Evolutionary conservation across 306 rosid genomes (phyloP).

Genomic region (Dryas alaskensis): DNA sequence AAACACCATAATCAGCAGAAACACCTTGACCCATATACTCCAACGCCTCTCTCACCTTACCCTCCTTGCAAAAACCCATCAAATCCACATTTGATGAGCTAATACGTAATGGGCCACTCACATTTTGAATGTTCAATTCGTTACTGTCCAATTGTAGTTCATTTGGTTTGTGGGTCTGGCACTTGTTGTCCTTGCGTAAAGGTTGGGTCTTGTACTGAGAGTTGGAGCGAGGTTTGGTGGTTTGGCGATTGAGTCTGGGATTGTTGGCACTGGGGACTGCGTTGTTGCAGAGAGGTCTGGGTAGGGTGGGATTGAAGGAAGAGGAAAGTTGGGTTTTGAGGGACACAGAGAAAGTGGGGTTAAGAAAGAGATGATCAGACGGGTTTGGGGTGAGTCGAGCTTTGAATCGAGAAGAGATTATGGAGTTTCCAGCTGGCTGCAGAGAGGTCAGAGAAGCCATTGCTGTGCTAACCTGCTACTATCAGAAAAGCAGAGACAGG

Average conservation of each 20-base stretch:
- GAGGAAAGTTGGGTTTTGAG: slow-evolving; percentile 25
- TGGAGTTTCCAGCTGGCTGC: slow-evolving; percentile 34
- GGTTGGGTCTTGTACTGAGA: slow-evolving; percentile 33
- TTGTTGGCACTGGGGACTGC: slow-evolving; percentile 33
- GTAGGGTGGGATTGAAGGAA: slow-evolving; percentile 19
- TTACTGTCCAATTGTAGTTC: slow-evolving; percentile 31
- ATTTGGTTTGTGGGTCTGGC: slow-evolving; percentile 21
- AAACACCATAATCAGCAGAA: slow-evolving; percentile 58
- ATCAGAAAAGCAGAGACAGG: neutral
- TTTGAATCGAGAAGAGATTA: slow-evolving; percentile 30
- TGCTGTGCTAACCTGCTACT: neutral
- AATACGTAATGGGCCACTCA: slow-evolving; percentile 13
- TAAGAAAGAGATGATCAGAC: slow-evolving; percentile 14
- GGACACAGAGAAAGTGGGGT: slow-evolving; percentile 10
- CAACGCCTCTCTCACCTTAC: slow-evolving; percentile 56
- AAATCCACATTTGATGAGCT: slow-evolving; percentile 39
- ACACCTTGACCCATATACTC: slow-evolving; percentile 58
- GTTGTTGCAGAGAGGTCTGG: slow-evolving; percentile 27
- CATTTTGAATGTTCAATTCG: slow-evolving; percentile 27
- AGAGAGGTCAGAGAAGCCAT: slow-evolving; percentile 47
- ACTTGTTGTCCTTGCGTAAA: slow-evolving; percentile 23
- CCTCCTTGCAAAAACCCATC: slow-evolving; percentile 53
- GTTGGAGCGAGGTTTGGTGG: slow-evolving; percentile 15
- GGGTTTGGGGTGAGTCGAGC: slow-evolving; percentile 5
- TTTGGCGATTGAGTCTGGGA: slow-evolving; percentile 29